Base-by-base conservation (phyloP, 495 filamentous ascomycete species). In the Penicillium bovifimosum region DNA sequence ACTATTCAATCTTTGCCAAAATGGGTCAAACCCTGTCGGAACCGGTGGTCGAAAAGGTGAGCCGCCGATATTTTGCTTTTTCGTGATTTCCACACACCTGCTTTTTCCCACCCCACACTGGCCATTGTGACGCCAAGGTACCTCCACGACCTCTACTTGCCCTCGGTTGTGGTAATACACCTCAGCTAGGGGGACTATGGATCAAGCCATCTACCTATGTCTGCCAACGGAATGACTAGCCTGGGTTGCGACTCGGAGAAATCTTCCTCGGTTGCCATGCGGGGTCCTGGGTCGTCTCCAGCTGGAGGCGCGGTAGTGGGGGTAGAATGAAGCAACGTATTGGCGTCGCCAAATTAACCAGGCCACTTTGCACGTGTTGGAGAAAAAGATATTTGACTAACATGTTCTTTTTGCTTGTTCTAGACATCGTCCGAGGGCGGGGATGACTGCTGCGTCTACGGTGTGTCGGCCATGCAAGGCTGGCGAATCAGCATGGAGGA, bases 401-500 rank as follows among this genome's bases (percentile, higher is more conserved):
- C 50, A 57, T 47, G 51, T 47, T 36, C 45, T 54, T 14, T 17
- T 48, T 31, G 41, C 7, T 47, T 45, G 16, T 56, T 32, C 34
- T 73, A 98, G 93, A 74, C 82, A 68, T 97, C 93, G 52, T 83
- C 84, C 65, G 83, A 86, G 62, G 92, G 93, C 69, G 86, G 86
- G 74, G 91, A 96, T 87, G 91, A 96, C 57, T 85, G 88, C 67
- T 82, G 95, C 63, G 68, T 91, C 56, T 98, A 86, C 68, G 93
- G 95, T 60, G 82, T 98, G 54, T 97, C 95, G 58, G 88, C 89
- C 70, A 98, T 98, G 93, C 93, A 98, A 74, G 93, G 93, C 76
- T 98, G 93, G 93, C 87, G 93, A 72, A 96, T 97, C 70, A 95
- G 88, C 72, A 98, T 98, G 93, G 93, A 98, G 69, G 93, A 98